Percentiles rank a stretch among this genome's conserved stretches.
phyloP scores from a whole-genome alignment of 1,284 basidiomycete genomes.

The Cystobasidium sp. region DNA sequence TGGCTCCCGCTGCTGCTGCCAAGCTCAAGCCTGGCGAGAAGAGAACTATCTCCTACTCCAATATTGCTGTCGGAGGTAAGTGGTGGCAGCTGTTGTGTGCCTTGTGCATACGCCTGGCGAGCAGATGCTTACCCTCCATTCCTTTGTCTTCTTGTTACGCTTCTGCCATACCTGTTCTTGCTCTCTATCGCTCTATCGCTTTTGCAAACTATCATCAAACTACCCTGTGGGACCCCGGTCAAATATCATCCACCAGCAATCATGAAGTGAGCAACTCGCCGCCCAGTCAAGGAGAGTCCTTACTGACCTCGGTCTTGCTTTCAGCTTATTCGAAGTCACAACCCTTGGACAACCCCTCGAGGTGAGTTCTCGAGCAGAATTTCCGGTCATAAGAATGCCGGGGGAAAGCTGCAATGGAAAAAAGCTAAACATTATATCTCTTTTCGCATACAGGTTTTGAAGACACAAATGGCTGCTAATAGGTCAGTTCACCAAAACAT shows the following conservation, averaged over 20 bases:
- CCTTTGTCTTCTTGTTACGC: conserved; percentile 13
- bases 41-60: conserved; percentile 90
- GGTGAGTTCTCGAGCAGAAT: conserved; percentile 56
- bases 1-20: conserved; percentile 66
- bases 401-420: too few relatives aligned
- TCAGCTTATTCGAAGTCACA: conserved; percentile 69
- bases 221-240: conserved; percentile 13
- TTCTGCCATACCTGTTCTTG: conserved; percentile 25
- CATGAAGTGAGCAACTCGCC: conserved; percentile 29
- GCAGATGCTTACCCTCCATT: not conserved
- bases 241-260: conserved; percentile 27
- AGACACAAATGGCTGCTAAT: conserved; percentile 98
- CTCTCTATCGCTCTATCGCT: not conserved
- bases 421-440: not conserved
- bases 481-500: too few relatives aligned
- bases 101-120: not conserved
- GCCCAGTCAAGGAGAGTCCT: not conserved
- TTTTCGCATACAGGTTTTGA: conserved; percentile 65
- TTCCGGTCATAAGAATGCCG: too few relatives aligned
- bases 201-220: not conserved
- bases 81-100: not conserved
- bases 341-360: conserved; percentile 98
- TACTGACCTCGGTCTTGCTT: conserved; percentile 13
- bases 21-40: conserved; percentile 72
- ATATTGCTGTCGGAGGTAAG: conserved; percentile 88